Base-by-base conservation (phyloP, 2,329 filamentous ascomycete genomes). In the Xylariales sp. region DNA sequence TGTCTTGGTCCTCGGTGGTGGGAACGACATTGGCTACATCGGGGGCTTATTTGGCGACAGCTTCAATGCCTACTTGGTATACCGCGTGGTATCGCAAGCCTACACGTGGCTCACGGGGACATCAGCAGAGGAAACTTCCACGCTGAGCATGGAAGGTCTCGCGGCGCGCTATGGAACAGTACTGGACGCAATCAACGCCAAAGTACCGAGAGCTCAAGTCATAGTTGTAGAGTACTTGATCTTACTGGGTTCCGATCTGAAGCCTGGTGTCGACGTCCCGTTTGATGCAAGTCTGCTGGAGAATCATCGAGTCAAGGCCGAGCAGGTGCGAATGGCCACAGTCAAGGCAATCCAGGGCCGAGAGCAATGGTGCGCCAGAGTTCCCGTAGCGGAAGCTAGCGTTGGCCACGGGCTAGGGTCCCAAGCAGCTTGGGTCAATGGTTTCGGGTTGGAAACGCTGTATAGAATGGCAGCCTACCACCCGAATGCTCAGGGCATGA, bases 131-230 rank as follows among this genome's bases (percentile, higher is more conserved):
- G 14, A 16, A 12, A 18, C 6, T 22, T 16, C 42, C 14, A 29
- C 35, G 7, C 39, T 47, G n/a, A 49, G 48, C 7, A 47, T 49
- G 21, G 51, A 48, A 7, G 53, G 44, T 1, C 51, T 60, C 3
- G 56, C 51, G 1, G 34, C 33, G 6, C 46, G 53, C 20, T 59
- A 56, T 42, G 57, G 47, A 4, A 42, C 39, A 38, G 51, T 57
- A 15, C 46, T 57, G 11, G 46, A 55, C 32, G 50, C 46, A 5
- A 45, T 55, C 25, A 47, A 56, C 38, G 46, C 40, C 51, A 60
- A 67, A 25, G 69, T 69, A 9, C 70, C 71, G 7, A 4, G 56
- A 46, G 45, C 70, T 56, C 19, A 60, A 54, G 48, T 71, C 60
- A 46, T 74, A 54, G 50, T 73, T 58, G 52, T 67, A 31, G 63